phyloP scores from a whole-genome alignment of 1,284 basidiomycete genomes.

The Rhodotorula sp. region DNA sequence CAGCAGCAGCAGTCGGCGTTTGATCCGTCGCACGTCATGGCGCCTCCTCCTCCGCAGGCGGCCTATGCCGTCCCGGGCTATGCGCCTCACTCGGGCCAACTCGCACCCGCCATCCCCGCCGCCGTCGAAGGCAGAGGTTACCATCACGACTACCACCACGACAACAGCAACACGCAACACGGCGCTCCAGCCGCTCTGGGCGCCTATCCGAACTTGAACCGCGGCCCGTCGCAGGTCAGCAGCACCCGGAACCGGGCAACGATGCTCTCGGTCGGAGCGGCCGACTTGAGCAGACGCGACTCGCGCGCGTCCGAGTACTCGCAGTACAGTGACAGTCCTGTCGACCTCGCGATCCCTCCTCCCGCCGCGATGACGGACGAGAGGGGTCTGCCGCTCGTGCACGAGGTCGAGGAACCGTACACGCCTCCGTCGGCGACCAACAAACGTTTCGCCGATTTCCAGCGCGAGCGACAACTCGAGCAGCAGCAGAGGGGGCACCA shows the following conservation, averaged over 20 bases:
- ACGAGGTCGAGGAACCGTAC: slow-evolving; percentile 19
- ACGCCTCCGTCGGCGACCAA: slow-evolving; percentile 3
- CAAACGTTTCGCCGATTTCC: neutral
- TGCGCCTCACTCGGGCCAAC: no score
- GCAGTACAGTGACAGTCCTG: slow-evolving; percentile 19
- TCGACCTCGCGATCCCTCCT: slow-evolving; percentile 1
- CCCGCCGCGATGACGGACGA: slow-evolving; percentile 14
- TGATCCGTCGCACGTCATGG: slow-evolving; percentile 38
- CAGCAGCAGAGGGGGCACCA: neutral
- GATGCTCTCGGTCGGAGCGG: neutral
- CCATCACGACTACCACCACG: neutral
- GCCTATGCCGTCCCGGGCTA: neutral
- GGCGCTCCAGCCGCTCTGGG: neutral
- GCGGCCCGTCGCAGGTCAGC: slow-evolving; percentile 14
- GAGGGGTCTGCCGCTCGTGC: slow-evolving; percentile 13
- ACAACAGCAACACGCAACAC: neutral
- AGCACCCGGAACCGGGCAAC: neutral
- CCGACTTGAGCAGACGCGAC: slow-evolving; percentile 12
- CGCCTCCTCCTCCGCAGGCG: neutral
- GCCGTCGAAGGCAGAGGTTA: no score
- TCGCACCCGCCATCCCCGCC: neutral
- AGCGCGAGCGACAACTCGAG: slow-evolving; percentile 5
- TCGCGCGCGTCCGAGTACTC: slow-evolving; percentile 18
- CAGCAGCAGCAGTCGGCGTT: slow-evolving; percentile 40
- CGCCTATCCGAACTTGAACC: neutral